phyloP scores from a whole-genome alignment of 768 basidiomycete genomes.

The Kwoniella mangroviensis region DNA sequence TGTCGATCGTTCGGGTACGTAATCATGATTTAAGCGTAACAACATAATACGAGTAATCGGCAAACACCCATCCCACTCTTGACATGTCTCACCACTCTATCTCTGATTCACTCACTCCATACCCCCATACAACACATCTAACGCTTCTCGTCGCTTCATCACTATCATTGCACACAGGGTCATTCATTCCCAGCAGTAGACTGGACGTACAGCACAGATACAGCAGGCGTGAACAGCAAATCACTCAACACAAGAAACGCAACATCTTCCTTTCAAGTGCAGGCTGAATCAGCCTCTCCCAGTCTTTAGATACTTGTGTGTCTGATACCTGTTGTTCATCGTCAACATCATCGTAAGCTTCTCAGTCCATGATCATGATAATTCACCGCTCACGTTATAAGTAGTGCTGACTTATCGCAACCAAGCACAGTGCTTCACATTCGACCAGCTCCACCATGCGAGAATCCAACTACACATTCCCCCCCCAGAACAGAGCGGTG shows the following conservation, averaged over 20 bases:
- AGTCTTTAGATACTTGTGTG: neutral
- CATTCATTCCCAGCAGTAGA: no score
- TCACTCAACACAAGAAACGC: neutral
- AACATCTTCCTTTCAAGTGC: slow-evolving; percentile 12
- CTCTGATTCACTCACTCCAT: neutral
- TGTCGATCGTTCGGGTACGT: neutral
- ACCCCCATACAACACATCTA: neutral
- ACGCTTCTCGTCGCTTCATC: no score
- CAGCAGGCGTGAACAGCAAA: neutral
- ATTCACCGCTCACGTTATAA: neutral
- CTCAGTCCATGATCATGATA: no score
- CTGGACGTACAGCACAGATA: neutral
- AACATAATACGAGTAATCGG: slow-evolving; percentile 6
- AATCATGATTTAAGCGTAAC: neutral
- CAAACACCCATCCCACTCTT: slow-evolving; percentile 7
- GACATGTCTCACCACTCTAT: neutral
- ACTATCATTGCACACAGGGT: no score
- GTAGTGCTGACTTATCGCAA: slow-evolving; percentile 1
- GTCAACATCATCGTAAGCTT: no score
- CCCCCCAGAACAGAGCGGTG: slow-evolving; percentile 90
- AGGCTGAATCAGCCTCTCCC: slow-evolving; percentile 17
- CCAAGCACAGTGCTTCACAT: neutral
- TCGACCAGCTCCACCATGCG: slow-evolving; percentile 65
- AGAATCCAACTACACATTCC: slow-evolving; percentile 93
- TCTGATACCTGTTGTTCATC: no score